Conservation (phyloP, 2,329 filamentous ascomycete genomes). For the Calonectria naviculata region DNA sequence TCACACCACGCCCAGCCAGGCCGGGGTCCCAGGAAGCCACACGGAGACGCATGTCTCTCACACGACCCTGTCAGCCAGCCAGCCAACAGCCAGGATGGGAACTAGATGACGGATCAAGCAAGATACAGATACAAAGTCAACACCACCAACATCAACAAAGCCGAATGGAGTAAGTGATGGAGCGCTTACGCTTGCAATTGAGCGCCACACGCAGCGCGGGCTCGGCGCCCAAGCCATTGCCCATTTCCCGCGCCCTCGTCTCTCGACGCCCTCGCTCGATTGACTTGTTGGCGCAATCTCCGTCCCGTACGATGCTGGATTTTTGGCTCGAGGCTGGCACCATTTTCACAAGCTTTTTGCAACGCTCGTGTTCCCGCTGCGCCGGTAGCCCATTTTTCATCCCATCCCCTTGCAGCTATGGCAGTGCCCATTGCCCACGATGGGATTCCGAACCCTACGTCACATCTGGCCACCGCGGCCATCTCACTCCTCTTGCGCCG, state of each 20-base stretch:
- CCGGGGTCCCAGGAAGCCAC: neutral
- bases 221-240: neutral
- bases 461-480: constrained; percentile 39
- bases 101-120: neutral
- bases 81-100: neutral
- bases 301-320: constrained; percentile 13
- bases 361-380: neutral
- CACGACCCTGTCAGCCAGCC: constrained; percentile 19
- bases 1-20: constrained; percentile 8
- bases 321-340: neutral
- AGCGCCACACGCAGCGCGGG: constrained; percentile 1
- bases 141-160: constrained; percentile 4
- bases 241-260: constrained; percentile 4
- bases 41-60: neutral
- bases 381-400: neutral
- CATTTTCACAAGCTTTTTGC: constrained; percentile 16
- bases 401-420: neutral
- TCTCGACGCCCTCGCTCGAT: constrained; percentile 12
- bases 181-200: constrained; percentile 19
- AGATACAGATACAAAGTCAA: neutral
- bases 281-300: constrained; percentile 21
- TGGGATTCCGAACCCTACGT: constrained; percentile 35
- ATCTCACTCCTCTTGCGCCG: constrained; percentile 2
- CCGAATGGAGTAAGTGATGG: constrained; percentile 10
- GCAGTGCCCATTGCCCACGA: constrained; percentile 10